phyloP scores from a whole-genome alignment of 225 moss, liverwort and hornwort genomes.

The Bryum argenteum region DNA sequence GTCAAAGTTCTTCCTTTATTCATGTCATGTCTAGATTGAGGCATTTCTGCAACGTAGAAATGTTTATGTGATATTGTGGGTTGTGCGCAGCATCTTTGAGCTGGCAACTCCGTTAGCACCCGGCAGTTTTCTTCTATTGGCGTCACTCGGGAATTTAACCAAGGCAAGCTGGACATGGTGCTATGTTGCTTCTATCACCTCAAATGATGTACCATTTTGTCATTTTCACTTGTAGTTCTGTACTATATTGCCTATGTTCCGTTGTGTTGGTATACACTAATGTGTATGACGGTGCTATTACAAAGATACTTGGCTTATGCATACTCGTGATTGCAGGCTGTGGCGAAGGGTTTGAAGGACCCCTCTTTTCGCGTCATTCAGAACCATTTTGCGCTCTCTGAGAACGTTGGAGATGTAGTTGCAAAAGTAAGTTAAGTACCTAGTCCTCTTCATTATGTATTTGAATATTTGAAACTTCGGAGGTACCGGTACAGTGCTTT shows the following conservation, averaged over 20 bases:
- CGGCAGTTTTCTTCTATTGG: conserved; percentile 82
- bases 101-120: conserved; percentile 84
- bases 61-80: conserved; percentile 5
- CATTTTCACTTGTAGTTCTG: conserved; percentile 5
- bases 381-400: conserved; percentile 82
- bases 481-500: conserved; percentile 1
- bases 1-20: background rate
- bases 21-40: background rate
- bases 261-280: background rate
- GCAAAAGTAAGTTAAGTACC: conserved; percentile 62
- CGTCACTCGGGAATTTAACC: conserved; percentile 88
- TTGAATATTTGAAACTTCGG: background rate
- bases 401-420: conserved; percentile 91
- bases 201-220: conserved; percentile 18
- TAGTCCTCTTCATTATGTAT: background rate
- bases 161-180: conserved; percentile 63
- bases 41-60: conserved; percentile 10
- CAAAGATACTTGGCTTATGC: conserved; percentile 15
- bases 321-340: conserved; percentile 58
- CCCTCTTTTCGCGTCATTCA: conserved; percentile 94
- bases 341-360: conserved; percentile 91
- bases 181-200: conserved; percentile 31
- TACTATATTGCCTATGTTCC: background rate
- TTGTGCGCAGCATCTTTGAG: conserved; percentile 77
- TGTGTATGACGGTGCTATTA: conserved; percentile 17